These are phyloP conservation scores for Inga leiocalycina DNA, from an alignment of 306 rosid genomes.

Conservation along the genomic window DNA sequence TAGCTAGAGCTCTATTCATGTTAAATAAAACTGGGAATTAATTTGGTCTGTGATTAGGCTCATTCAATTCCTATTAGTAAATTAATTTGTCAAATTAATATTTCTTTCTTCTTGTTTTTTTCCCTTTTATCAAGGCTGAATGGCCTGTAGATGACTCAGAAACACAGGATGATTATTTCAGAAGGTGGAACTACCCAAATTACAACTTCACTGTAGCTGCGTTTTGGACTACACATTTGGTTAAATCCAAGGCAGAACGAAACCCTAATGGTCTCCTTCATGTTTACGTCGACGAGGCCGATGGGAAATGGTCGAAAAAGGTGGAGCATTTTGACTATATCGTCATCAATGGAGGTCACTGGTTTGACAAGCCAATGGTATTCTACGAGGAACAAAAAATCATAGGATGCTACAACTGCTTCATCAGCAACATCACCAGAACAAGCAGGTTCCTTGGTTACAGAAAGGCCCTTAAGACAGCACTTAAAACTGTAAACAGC, in stretches of 20 bases:
- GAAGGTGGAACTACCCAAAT: slow-evolving; percentile 68
- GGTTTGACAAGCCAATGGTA: slow-evolving; percentile 68
- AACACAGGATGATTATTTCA: slow-evolving; percentile 55
- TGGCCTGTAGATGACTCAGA: slow-evolving; percentile 81
- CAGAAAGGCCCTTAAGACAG: slow-evolving; percentile 64
- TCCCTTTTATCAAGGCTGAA: slow-evolving; percentile 50
- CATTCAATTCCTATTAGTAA: not conserved
- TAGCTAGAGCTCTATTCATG: not conserved
- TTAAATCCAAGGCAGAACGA: slow-evolving; percentile 49
- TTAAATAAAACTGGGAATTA: not conserved
- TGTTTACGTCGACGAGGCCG: slow-evolving; percentile 79
- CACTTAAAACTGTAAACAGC: slow-evolving; percentile 65
- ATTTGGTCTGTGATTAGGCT: not conserved
- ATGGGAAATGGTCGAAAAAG: slow-evolving; percentile 66
- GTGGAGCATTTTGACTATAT: slow-evolving; percentile 61
- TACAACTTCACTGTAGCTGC: slow-evolving; percentile 83
- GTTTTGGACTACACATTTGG: slow-evolving; percentile 83
- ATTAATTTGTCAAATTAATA: not conserved
- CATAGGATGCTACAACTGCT: slow-evolving; percentile 78
- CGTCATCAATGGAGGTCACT: slow-evolving; percentile 77
- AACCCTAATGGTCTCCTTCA: slow-evolving; percentile 51
- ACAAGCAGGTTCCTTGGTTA: slow-evolving; percentile 71
- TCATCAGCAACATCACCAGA: slow-evolving; percentile 56
- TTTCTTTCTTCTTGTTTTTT: not conserved
- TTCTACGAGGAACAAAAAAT: slow-evolving; percentile 54